Percentiles rank a stretch among this genome's conserved stretches.
phyloP scores from a whole-genome alignment of 31 red algal species.

The Asparagopsis taxiformis region DNA sequence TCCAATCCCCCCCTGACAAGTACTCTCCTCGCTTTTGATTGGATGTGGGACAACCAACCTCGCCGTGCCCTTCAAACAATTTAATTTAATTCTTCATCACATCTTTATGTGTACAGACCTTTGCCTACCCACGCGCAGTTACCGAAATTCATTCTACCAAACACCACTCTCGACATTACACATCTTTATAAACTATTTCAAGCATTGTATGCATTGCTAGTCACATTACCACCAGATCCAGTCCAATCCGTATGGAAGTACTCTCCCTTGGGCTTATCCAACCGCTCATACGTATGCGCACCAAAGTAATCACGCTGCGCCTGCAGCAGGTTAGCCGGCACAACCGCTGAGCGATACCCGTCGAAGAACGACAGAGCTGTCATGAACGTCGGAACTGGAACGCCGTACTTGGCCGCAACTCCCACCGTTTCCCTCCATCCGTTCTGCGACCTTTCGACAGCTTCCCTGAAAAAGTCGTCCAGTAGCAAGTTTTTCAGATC shows the following conservation, averaged over 20 bases:
- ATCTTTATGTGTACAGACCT: too few relatives aligned
- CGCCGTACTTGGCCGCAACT: constrained; percentile 55
- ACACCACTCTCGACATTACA: neutral
- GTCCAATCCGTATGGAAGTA: constrained; percentile 94
- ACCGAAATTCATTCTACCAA: too few relatives aligned
- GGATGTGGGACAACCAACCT: too few relatives aligned
- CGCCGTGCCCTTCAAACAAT: too few relatives aligned
- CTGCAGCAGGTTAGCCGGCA: constrained; percentile 87
- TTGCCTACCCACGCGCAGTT: too few relatives aligned
- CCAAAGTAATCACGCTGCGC: constrained; percentile 93
- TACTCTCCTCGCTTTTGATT: too few relatives aligned
- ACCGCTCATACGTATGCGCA: constrained; percentile 80
- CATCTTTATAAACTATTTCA: neutral
- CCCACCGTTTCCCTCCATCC: constrained; percentile 69
- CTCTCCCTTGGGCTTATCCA: constrained; percentile 64
- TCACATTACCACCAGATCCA: constrained; percentile 62
- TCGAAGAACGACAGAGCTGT: constrained; percentile 77
- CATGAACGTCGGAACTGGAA: constrained; percentile 72
- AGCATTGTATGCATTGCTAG: constrained; percentile 34
- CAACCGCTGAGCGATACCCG: constrained; percentile 58
- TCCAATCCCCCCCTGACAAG: too few relatives aligned
- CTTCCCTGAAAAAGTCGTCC: constrained; percentile 68
- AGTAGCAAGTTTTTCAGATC: constrained; percentile 71
- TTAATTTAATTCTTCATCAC: too few relatives aligned
- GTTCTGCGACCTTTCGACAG: constrained; percentile 23